Evolutionary conservation across 208 protist genomes (phyloP).

Genomic region (Leishmania turanica): DNA sequence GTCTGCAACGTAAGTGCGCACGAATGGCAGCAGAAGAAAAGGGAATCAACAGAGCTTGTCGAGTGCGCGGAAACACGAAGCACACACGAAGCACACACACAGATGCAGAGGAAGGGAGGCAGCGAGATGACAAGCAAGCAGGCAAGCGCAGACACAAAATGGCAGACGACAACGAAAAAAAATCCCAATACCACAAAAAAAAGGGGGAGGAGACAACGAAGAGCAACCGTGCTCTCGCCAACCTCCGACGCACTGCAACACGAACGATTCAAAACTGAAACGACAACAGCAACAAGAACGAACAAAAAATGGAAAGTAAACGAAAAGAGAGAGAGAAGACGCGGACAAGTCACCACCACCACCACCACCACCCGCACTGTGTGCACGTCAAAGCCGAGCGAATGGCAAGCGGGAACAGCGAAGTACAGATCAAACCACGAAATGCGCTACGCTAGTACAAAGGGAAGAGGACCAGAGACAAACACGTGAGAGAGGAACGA

Average conservation of each 20-base stretch:
- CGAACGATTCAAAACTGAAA: neutral
- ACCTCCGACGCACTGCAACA: neutral
- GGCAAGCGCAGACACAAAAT: neutral
- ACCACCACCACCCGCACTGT: neutral
- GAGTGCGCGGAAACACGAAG: neutral
- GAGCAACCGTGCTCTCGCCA: neutral
- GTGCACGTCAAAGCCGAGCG: neutral
- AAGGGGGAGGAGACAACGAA: neutral
- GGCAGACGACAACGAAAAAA: conserved; percentile 5
- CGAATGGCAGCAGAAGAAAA: conserved; percentile 1
- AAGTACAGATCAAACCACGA: neutral
- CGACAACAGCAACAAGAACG: neutral
- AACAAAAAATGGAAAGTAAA: neutral
- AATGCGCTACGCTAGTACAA: neutral
- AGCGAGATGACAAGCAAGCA: neutral
- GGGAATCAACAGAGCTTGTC: conserved; percentile 12
- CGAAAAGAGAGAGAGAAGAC: neutral
- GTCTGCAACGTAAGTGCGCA: neutral
- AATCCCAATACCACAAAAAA: neutral
- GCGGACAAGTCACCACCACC: neutral
- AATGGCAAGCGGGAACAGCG: neutral
- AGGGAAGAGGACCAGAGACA: conserved; percentile 9
- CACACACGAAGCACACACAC: neutral
- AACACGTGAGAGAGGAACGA: neutral
- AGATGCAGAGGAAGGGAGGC: neutral